A percentile compares a stretch with the other conserved stretches of the same genome.
Conservation (phyloP, 352 stramenopile species). For the Phytophthora pistaciae region DNA sequence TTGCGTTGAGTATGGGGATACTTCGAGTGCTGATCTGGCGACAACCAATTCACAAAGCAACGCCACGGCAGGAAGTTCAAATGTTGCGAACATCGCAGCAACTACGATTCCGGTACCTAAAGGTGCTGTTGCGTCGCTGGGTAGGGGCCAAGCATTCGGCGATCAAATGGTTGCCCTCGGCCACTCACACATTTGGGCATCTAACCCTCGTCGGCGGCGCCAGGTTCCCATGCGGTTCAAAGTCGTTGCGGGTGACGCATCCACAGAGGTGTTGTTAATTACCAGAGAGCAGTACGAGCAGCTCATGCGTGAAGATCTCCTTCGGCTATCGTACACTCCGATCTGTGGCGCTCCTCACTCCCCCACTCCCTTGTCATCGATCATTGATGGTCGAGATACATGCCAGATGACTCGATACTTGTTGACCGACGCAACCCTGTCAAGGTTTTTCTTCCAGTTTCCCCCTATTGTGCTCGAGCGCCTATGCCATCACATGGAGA, state of each 20-base stretch:
- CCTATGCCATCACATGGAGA: constrained; percentile 53
- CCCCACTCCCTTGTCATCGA: background rate
- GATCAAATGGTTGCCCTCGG: constrained; percentile 65
- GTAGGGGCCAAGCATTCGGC: constrained; percentile 55
- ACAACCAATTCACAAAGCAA: constrained; percentile 5
- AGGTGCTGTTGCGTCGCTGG: constrained; percentile 38
- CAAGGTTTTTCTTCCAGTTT: constrained; percentile 65
- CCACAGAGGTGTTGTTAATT: constrained; percentile 61
- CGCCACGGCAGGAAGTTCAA: background rate
- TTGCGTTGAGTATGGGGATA: constrained; percentile 36
- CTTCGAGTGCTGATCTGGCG: background rate
- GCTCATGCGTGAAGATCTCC: constrained; percentile 48
- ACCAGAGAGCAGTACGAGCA: constrained; percentile 43
- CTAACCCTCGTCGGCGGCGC: constrained; percentile 15
- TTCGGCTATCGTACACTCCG: constrained; percentile 49
- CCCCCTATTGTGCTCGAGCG: constrained; percentile 63
- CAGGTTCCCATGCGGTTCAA: constrained; percentile 30
- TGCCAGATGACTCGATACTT: constrained; percentile 40
- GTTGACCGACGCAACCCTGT: constrained; percentile 39
- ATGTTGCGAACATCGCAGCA: background rate
- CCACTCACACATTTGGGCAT: constrained; percentile 38
- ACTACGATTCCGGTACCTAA: constrained; percentile 1
- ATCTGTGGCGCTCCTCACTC: constrained; percentile 18
- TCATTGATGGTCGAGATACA: constrained; percentile 32
- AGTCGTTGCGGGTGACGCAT: constrained; percentile 46